These are phyloP conservation scores for Marasmius sp. DNA, from an alignment of 1,284 basidiomycete genomes.

Conservation along the genomic window DNA sequence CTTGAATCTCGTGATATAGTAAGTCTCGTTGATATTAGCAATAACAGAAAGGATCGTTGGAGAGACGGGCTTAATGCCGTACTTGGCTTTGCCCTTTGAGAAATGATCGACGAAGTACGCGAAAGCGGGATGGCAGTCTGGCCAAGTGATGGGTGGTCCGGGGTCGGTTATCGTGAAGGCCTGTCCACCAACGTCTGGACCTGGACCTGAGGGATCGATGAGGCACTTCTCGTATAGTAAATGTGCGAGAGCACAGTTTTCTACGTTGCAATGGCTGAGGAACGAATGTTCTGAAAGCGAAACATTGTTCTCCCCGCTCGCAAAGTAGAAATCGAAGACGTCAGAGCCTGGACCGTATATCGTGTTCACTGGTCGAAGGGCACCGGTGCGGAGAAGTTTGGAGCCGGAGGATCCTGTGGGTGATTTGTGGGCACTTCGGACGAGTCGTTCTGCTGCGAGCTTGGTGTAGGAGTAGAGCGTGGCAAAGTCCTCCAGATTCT, in stretches of 20 bases:
- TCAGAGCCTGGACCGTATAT: conserved; percentile 8
- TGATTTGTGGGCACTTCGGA: conserved; percentile 52
- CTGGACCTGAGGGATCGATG: conserved; percentile 5
- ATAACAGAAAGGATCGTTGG: conserved; percentile 45
- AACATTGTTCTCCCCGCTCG: conserved; percentile 36
- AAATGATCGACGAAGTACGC: conserved; percentile 24
- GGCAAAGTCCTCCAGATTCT: conserved; percentile 56
- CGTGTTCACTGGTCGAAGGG: conserved; percentile 45
- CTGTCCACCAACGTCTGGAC: conserved; percentile 52
- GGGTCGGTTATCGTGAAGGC: conserved; percentile 48
- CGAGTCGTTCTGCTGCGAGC: conserved; percentile 49
- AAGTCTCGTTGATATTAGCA: conserved; percentile 42
- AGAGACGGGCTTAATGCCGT: conserved; percentile 36
- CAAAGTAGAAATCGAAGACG: conserved; percentile 6
- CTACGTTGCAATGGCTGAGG: conserved; percentile 50
- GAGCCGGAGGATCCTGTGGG: conserved; percentile 24
- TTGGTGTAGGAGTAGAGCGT: conserved; percentile 73
- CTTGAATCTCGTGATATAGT: conserved; percentile 35
- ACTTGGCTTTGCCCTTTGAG: conserved; percentile 28
- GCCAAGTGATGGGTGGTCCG: conserved; percentile 43
- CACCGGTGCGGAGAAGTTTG: conserved; percentile 44
- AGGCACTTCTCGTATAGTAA: conserved; percentile 53
- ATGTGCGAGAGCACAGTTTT: conserved; percentile 55
- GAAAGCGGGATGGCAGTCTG: conserved; percentile 42
- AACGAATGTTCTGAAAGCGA: conserved; percentile 45